Evolutionary conservation across 2,329 filamentous ascomycete species (phyloP), one percentile per base, ranked within the genome.

Genomic region (Pyricularia pennisetigena): DNA sequence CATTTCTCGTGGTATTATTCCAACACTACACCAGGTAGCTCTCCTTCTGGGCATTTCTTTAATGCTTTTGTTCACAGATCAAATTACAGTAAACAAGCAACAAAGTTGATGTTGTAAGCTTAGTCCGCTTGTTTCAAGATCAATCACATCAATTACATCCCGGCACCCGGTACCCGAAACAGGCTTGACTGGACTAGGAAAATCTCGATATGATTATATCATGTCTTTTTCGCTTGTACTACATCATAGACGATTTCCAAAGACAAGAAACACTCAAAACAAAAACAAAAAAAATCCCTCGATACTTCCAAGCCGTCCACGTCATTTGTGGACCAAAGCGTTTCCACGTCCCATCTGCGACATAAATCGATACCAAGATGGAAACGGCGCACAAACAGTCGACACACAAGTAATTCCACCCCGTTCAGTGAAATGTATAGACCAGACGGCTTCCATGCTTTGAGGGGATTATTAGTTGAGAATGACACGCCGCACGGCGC

Each of bases 311-410:
- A n/a, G 41, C 57, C 57, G 57, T 26, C 57, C 57, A 61, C 57
- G 57, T 61, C 57, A 61, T 61, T 61, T 61, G 57, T 61, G 57
- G 57, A 61, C 57, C 57, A 61, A 61, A 61, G 57, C 57, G 57
- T 61, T 61, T 24, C 57, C n/a, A 24, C 57, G 23, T 61, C 57
- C 57, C 41, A 49, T 49, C 41, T 49, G 41, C 41, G 41, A 49
- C 41, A 49, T 20, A 49, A 49, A 49, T 49, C 41, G 20, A n/a
- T 49, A 49, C 41, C 41, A 49, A 49, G 16, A 49, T 49, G 41
- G 20, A n/a, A 49, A 49, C 41, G 41, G 16, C 41, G 41, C 41
- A 49, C 41, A 49, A 49, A 20, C 41, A 49, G 41, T 49, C 41
- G 41, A 49, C 41, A 49, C 41, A 49, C 41, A 49, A 49, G 20